Base-by-base conservation (phyloP, 768 basidiomycete species). In the Psilocybe azurescens region DNA sequence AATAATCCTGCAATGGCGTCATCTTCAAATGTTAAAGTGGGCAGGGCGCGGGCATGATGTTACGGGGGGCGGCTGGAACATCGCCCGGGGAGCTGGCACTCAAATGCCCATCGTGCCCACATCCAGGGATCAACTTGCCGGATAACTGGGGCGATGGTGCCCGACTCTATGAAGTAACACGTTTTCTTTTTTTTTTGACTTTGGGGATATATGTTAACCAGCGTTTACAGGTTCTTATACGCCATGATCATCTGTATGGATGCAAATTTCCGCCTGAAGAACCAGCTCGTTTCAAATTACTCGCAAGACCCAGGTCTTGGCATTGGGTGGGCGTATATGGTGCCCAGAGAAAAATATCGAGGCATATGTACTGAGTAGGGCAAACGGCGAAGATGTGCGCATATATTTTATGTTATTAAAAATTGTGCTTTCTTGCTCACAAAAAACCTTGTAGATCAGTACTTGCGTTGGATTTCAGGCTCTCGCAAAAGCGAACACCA, bases 61-160 rank as follows among this genome's bases (percentile, higher is more conserved):
- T 1, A 39, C 20, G 1, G 74, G 75, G 75, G 0, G 53, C 69
- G 5, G 48, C 41, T 1, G 60, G 61, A 0, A 75, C 75, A 5
- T 4, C 10, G 5, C 32, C 58, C 9, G 75, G 75, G 1, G 69
- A 70, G 38, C 67, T 69, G 1, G 65, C 70, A 0, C 44, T 76
- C 0, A 10, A 55, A 6, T 77, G 75, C 50, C 72, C 70, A 2
- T 67, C 72, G 0, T 77, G 74, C 59, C 74, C 71, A 0, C 66
- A 70, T 1, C 74, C 72, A 0, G 70, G 68, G 0, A 65, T 66
- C 0, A 75, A 76, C 59, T 58, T 75, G 3, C 69, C 70, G 0
- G 58, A 52, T 0, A 47, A 60, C 7, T 74, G 70, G 70, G 69
- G 24, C 65, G 20, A 48, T 64, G 5, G 68, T 28, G 14, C 61